Evolutionary conservation across 2,329 filamentous ascomycete species (phyloP), one percentile per base, ranked within the genome.

Genomic region (Chaetothyriales sp.): DNA sequence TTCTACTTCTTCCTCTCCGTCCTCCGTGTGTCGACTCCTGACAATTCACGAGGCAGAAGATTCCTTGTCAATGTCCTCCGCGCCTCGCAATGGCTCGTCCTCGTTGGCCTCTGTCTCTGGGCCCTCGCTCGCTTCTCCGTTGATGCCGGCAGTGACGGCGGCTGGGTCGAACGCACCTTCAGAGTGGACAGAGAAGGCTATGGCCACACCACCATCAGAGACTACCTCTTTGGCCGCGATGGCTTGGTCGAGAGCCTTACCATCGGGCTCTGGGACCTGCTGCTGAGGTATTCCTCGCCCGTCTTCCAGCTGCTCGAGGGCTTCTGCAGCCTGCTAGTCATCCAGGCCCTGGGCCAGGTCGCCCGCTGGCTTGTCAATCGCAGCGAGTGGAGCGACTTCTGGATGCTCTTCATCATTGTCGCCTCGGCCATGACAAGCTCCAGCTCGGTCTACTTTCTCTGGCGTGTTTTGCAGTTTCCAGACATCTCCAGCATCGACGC

Each of bases 251-350:
- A 97, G 72, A 83, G 78, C 33, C 71, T 85, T 55, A 83, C 86
- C 19, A 78, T 97, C 56, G 89, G 89, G 28, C 80, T 79, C 50
- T 98, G 92, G 92, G 89, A 95, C 66, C 89, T 83, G 65, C 73
- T 87, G 48, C 70, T 98, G 68, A 78, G 83, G 64, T 97, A 94
- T 73, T 94, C 89, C 33, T 94, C 87, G 3, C 92, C 92, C 0
- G 78, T 94, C 49, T 98, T 97, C 72, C 92, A 98, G 70, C 75
- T 98, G 7, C 80, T 86, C 49, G 92, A 98, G 69, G 92, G 92
- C 5, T 98, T 98, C 71, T 97, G 92, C 74, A 97, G 88, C 64
- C 72, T 98, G 61, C 73, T 97, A 52, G 89, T 97, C 58, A 97
- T 98, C 53, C 92, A 98, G 69, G 88, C 89, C 18, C 84, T 86